phyloP scores from a whole-genome alignment of 1,284 basidiomycete genomes.

The Ganoderma lingzhi region DNA sequence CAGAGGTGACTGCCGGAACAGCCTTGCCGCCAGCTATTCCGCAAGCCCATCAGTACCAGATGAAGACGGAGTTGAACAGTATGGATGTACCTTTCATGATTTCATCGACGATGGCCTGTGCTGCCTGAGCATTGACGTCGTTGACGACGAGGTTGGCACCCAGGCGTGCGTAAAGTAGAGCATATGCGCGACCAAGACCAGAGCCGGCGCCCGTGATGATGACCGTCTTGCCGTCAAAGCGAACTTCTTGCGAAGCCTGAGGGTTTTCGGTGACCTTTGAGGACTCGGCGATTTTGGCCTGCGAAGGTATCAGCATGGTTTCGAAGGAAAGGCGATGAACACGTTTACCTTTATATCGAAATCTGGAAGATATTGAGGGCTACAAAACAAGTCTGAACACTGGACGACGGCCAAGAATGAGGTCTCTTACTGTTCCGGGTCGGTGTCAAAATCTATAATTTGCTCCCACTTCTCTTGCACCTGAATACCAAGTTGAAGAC shows the following conservation, averaged over 20 bases:
- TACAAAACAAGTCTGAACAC: constrained; percentile 36
- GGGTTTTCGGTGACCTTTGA: constrained; percentile 75
- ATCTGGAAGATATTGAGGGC: constrained; percentile 77
- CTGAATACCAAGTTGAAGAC: constrained; percentile 42
- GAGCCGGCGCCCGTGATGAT: constrained; percentile 95
- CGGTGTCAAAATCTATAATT: constrained; percentile 80
- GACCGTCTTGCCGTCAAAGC: constrained; percentile 91
- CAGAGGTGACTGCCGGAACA: constrained; percentile 84
- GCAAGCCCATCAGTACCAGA: background rate
- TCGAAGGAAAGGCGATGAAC: background rate
- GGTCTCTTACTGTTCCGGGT: constrained; percentile 72
- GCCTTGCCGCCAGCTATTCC: constrained; percentile 89
- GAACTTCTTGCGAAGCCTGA: constrained; percentile 77
- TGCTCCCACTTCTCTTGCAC: constrained; percentile 86
- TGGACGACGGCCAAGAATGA: background rate
- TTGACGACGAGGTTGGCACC: constrained; percentile 98
- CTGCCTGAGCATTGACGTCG: constrained; percentile 90
- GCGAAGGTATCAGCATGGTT: constrained; percentile 14
- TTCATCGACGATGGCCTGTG: constrained; percentile 87
- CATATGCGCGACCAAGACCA: constrained; percentile 93
- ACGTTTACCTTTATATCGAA: constrained; percentile 67
- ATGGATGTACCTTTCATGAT: constrained; percentile 70
- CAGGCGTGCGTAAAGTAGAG: constrained; percentile 88
- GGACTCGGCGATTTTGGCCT: constrained; percentile 77
- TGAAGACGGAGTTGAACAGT: background rate